Base-by-base conservation (phyloP, 176 grass and related monocot genomes). In the Eleusine indica region DNA sequence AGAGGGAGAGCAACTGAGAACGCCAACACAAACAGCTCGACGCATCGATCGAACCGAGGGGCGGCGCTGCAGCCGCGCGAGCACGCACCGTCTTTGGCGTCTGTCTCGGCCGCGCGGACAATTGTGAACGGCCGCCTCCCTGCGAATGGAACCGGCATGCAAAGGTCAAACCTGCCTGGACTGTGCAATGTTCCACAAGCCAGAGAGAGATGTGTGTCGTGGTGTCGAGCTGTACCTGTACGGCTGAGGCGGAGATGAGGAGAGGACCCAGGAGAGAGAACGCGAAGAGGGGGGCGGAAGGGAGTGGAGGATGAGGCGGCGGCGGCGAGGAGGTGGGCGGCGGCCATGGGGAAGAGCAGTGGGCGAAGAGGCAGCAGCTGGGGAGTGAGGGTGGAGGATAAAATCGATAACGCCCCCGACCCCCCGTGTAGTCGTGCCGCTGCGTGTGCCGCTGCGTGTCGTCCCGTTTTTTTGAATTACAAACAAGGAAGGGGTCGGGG, bases 81-180 rank as follows among this genome's bases (percentile, higher is more conserved):
- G 32, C 42, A 6, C 86, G 39, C 51, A 94, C 93, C 83, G 76
- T 94, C 87, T 32, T 86, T 92, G 70, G 89, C 77, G 43, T 92
- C 93, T 21, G 89, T 76, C 74, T 94, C 89, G 6, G 89, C 68
- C 40, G 93, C 85, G 71, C 70, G 57, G 40, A 94, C 82, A 43
- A 84, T 83, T 75, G 77, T 74, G 68, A 86, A 78, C 42, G 68
- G 75, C 28, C 74, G 81, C 82, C 82, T 89, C 70, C 85, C 84
- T 89, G 82, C 75, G 54, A 68, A 74, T 71, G 79, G 71, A 85
- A 22, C 70, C 57, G 73, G 61, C 38, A 73, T 41, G 83, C 54
- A 44, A 61, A 41, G 74, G 70, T 49, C 51, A 61, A 53, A 83
- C 57, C 41, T 2, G n/a, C 56, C 19, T 12, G 15, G 3, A 25